Conservation (phyloP, 2,329 filamentous ascomycete species). For the Fonsecaea nubica region DNA sequence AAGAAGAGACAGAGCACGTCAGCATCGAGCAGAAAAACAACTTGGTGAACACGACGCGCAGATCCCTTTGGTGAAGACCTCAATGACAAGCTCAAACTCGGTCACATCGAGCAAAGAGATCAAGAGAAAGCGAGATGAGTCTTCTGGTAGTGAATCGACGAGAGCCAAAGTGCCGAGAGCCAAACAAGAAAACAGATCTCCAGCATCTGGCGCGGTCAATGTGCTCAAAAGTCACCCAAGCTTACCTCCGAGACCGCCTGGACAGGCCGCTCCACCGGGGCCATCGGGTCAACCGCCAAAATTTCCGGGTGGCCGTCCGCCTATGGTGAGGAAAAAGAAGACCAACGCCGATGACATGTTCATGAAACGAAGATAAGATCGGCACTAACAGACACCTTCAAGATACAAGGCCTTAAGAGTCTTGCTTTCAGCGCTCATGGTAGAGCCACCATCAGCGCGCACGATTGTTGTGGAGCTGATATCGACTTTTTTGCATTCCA, state of each 20-base stretch:
- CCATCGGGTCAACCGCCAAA: constrained; percentile 7
- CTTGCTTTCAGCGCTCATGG: not conserved
- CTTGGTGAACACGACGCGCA: constrained; percentile 54
- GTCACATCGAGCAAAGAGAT: constrained; percentile 8
- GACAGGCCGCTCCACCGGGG: constrained; percentile 17
- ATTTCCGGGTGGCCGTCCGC: constrained; percentile 1
- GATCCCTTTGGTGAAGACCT: constrained; percentile 47
- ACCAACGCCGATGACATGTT: constrained; percentile 35
- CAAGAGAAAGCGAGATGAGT: constrained; percentile 38
- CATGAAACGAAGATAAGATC: constrained; percentile 29
- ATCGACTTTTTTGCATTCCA: not conserved
- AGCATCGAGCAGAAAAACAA: constrained; percentile 51
- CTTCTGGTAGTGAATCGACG: constrained; percentile 14
- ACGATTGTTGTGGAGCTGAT: not conserved
- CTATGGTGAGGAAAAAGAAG: constrained; percentile 36
- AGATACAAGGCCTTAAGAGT: not conserved
- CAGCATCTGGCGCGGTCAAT: constrained; percentile 5
- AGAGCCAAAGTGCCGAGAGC: constrained; percentile 25
- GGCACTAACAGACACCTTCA: not conserved
- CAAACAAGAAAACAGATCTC: constrained; percentile 15
- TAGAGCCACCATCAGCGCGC: not conserved
- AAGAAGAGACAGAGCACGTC: constrained; percentile 45
- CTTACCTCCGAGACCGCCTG: constrained; percentile 2
- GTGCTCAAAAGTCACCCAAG: not conserved
- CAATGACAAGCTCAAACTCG: constrained; percentile 18